A percentile compares a stretch with the other conserved stretches of the same genome.
Conservation (phyloP, 495 filamentous ascomycete genomes). For the Penicillium flavigenum region DNA sequence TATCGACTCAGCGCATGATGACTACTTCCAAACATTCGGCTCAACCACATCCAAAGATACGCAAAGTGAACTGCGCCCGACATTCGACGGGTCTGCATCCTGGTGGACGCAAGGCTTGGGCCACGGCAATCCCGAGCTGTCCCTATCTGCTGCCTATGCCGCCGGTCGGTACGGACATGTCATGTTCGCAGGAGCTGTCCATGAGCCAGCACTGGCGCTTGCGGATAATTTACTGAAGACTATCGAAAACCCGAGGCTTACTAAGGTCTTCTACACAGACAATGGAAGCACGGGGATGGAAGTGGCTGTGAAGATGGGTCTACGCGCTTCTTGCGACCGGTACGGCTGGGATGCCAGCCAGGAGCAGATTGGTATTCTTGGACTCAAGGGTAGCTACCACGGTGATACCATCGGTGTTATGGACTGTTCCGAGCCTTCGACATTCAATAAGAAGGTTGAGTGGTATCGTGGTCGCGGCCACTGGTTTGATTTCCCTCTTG, state of each 20-base stretch:
- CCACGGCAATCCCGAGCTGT: slow-evolving; percentile 65
- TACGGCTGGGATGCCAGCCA: slow-evolving; percentile 61
- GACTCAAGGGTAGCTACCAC: slow-evolving; percentile 74
- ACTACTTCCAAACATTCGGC: slow-evolving; percentile 65
- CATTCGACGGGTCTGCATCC: slow-evolving; percentile 76
- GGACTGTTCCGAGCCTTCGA: slow-evolving; percentile 72
- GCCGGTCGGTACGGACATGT: slow-evolving; percentile 83
- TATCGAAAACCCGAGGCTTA: slow-evolving; percentile 58
- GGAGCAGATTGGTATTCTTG: slow-evolving; percentile 61
- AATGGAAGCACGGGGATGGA: slow-evolving; percentile 79
- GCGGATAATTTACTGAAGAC: slow-evolving; percentile 58
- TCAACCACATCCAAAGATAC: slow-evolving; percentile 12
- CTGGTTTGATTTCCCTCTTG: slow-evolving; percentile 73
- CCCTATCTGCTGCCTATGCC: slow-evolving; percentile 71
- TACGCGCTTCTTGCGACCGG: slow-evolving; percentile 59
- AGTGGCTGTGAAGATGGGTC: slow-evolving; percentile 77
- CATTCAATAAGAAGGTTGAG: slow-evolving; percentile 71
- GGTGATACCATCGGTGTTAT: slow-evolving; percentile 81
- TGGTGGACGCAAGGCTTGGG: slow-evolving; percentile 88
- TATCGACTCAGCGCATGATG: slow-evolving; percentile 74
- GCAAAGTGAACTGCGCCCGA: slow-evolving; percentile 47
- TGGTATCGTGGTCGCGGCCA: slow-evolving; percentile 74
- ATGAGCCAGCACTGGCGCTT: slow-evolving; percentile 66
- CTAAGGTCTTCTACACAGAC: slow-evolving; percentile 72
- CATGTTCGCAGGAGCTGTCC: slow-evolving; percentile 74